Conservation (phyloP, 495 filamentous ascomycete genomes). For the Penicillium longicatenatum region DNA sequence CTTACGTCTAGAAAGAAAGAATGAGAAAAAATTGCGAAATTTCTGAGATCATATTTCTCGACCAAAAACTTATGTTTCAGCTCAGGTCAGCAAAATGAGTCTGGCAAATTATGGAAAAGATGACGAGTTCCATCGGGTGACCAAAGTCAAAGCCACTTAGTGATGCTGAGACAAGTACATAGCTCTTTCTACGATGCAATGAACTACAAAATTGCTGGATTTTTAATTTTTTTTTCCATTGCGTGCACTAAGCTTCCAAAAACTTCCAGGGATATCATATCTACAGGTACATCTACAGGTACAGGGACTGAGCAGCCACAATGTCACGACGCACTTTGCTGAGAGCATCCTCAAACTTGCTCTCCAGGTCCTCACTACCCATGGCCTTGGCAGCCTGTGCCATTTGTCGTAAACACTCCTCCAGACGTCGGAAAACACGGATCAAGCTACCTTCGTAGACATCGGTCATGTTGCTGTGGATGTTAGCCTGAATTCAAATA, state of each 20-base stretch:
- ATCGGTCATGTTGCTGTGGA: conserved; percentile 85
- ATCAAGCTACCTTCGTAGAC: conserved; percentile 96
- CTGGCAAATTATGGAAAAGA: neutral
- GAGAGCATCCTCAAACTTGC: conserved; percentile 83
- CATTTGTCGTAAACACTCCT: conserved; percentile 96
- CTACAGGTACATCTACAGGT: conserved; percentile 74
- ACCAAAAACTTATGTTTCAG: neutral
- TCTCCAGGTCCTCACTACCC: conserved; percentile 89
- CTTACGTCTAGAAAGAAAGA: conserved; percentile 15
- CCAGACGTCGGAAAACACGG: conserved; percentile 89
- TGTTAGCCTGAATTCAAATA: conserved; percentile 4
- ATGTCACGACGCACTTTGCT: conserved; percentile 87
- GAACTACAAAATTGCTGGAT: neutral
- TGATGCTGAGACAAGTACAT: neutral
- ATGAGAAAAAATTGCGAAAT: neutral
- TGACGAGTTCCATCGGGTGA: conserved; percentile 3
- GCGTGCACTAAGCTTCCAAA: neutral
- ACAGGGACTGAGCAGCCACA: conserved; percentile 89
- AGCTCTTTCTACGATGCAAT: neutral
- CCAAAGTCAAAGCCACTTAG: neutral
- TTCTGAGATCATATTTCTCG: neutral
- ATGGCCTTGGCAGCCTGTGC: conserved; percentile 96
- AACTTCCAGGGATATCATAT: conserved; percentile 8
- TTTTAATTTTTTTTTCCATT: neutral
- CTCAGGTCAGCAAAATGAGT: neutral